Percentiles rank a stretch among this genome's conserved stretches.
phyloP scores from a whole-genome alignment of 495 filamentous ascomycete genomes.

The Staphylotrichum tortipilum region DNA sequence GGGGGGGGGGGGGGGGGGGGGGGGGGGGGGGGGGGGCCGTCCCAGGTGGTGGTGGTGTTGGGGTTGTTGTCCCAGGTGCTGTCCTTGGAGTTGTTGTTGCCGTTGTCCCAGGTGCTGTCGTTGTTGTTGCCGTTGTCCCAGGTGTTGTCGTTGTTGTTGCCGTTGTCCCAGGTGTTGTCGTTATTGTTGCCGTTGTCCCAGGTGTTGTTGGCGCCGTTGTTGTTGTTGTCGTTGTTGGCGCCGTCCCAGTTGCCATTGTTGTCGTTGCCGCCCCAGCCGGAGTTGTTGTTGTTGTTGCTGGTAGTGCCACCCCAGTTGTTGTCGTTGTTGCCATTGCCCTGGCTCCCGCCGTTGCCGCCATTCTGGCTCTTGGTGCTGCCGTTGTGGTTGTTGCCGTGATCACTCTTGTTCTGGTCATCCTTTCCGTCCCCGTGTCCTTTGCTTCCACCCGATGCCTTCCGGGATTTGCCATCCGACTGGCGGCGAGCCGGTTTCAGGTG shows the following conservation, averaged over 20 bases:
- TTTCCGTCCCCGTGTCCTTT: background rate
- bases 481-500: background rate
- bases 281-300: background rate
- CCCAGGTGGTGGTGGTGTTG: background rate
- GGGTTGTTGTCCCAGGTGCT: constrained; percentile 1
- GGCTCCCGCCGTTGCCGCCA: background rate
- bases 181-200: background rate
- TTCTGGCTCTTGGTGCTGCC: background rate
- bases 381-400: constrained; percentile 6
- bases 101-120: too few species aligned
- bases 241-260: constrained; percentile 1
- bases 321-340: background rate
- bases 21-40: too few species aligned
- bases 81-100: constrained; percentile 6
- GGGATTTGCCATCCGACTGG: background rate
- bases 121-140: background rate
- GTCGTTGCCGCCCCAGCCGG: background rate
- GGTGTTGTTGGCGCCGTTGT: constrained; percentile 7
- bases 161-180: constrained; percentile 4
- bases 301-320: background rate
- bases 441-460: background rate
- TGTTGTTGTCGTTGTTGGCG: background rate
- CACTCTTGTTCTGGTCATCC: background rate
- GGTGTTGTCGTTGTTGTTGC: constrained; percentile 11
- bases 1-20: too few species aligned